A percentile compares a stretch with the other conserved stretches of the same genome.
Evolutionary conservation across 805 yeast species (phyloP).

Genomic region (Schwanniomyces occidentalis): DNA sequence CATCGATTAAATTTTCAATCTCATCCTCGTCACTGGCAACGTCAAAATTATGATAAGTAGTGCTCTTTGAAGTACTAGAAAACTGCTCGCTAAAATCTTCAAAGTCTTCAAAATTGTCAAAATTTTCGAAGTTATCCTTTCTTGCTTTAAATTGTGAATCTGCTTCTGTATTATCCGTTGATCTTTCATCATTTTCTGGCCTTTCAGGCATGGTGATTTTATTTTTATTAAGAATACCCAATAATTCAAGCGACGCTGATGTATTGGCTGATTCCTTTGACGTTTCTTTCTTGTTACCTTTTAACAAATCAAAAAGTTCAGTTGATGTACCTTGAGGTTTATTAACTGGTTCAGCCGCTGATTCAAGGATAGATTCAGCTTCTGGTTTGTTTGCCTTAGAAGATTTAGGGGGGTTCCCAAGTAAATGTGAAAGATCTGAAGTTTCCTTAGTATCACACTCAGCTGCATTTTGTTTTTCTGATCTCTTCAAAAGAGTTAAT

Average conservation of each 20-base stretch:
- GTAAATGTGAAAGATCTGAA: conserved; percentile 2
- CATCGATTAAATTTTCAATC: conserved; percentile 11
- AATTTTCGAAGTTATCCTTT: conserved; percentile 13
- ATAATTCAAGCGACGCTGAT: conserved; percentile 12
- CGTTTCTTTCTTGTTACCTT: conserved; percentile 2
- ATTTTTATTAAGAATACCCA: conserved; percentile 16
- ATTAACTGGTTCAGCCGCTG: not conserved
- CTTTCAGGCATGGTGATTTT: conserved; percentile 1
- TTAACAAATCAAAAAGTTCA: conserved; percentile 17
- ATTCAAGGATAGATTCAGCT: not conserved
- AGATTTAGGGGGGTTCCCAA: conserved; percentile 4
- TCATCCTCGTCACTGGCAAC: conserved; percentile 40
- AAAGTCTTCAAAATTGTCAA: conserved; percentile 28
- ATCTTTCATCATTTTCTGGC: too few species aligned
- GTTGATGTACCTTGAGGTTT: conserved; percentile 12
- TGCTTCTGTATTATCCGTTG: too few species aligned
- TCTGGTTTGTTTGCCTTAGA: conserved; percentile 1
- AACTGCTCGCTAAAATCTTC: conserved; percentile 37
- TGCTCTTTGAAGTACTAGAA: too few species aligned
- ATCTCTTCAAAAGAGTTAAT: conserved; percentile 28
- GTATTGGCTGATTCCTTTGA: not conserved
- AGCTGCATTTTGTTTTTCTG: conserved; percentile 7
- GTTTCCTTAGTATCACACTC: too few species aligned
- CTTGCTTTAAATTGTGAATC: not conserved
- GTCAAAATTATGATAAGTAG: conserved; percentile 23